These are phyloP conservation scores for Monosporascus cannonballus DNA, from an alignment of 2,329 filamentous ascomycete species.

Conservation along the genomic window DNA sequence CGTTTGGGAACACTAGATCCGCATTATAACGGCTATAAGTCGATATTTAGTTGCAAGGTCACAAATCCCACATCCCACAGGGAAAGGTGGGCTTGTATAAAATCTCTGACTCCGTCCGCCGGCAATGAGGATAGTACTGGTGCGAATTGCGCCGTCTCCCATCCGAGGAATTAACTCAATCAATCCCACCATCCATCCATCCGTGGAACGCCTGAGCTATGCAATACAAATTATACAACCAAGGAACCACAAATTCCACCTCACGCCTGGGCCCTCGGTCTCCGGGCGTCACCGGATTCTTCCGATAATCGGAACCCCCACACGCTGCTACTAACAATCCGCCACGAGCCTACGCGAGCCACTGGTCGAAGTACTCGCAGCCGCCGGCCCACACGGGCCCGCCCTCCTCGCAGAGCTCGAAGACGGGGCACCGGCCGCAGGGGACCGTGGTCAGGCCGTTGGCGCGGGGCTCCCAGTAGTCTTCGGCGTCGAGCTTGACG, in stretches of 20 bases:
- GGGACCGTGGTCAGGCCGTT: conserved; percentile 85
- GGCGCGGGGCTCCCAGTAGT: conserved; percentile 34
- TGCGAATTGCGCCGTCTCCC: too few relatives aligned
- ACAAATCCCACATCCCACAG: too few relatives aligned
- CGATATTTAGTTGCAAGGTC: too few relatives aligned
- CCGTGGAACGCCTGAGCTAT: neutral
- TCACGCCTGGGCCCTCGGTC: too few relatives aligned
- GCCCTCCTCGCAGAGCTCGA: conserved; percentile 84
- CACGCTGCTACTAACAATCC: conserved; percentile 3
- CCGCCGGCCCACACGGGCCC: conserved; percentile 85
- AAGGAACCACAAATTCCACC: neutral
- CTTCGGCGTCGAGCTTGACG: conserved; percentile 20
- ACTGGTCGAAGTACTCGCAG: conserved; percentile 86
- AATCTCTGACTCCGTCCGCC: too few relatives aligned
- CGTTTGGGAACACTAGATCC: too few relatives aligned
- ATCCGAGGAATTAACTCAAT: too few relatives aligned
- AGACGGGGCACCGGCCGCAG: conserved; percentile 88
- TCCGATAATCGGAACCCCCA: neutral
- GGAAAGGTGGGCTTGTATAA: too few relatives aligned
- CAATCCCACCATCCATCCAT: neutral
- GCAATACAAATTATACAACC: neutral
- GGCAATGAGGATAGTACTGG: too few relatives aligned
- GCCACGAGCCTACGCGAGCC: conserved; percentile 48
- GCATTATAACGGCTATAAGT: too few relatives aligned
- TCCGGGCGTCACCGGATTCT: too few relatives aligned